Conservation (phyloP, 169 alveolate genomes). For the Plasmodium billcollinsi region DNA sequence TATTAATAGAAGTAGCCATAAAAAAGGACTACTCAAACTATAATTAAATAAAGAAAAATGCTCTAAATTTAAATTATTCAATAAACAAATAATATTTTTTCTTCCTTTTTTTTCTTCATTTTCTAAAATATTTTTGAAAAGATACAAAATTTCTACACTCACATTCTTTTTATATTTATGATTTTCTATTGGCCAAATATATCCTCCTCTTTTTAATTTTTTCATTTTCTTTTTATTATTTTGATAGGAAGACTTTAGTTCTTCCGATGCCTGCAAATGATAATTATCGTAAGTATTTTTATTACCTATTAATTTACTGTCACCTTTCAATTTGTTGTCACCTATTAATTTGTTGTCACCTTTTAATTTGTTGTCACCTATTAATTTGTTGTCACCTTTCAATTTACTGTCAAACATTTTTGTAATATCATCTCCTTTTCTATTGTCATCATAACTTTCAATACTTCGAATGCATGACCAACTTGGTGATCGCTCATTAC, state of each 20-base stretch:
- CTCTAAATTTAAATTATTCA: constrained; percentile 39
- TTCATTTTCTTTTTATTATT: constrained; percentile 10
- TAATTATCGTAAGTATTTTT: not conserved
- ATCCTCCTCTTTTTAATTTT: constrained; percentile 54
- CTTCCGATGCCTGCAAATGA: not conserved
- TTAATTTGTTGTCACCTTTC: no score
- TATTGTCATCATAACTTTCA: not conserved
- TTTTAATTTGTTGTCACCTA: no score
- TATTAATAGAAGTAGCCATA: constrained; percentile 57
- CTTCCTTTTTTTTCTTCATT: constrained; percentile 64
- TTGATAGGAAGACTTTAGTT: not conserved
- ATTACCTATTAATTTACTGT: no score
- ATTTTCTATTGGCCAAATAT: constrained; percentile 56
- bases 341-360: no score
- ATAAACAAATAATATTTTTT: constrained; percentile 49
- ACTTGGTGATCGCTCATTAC: not conserved
- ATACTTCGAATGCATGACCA: not conserved
- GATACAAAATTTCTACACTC: constrained; percentile 53
- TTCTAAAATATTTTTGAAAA: constrained; percentile 58
- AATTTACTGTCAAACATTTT: no score
- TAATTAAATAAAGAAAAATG: constrained; percentile 60
- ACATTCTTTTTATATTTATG: constrained; percentile 51
- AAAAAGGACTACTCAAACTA: constrained; percentile 55
- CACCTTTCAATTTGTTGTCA: no score
- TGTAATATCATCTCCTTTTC: not conserved